These are phyloP conservation scores for Zasmidium cellare DNA, from an alignment of 2,329 filamentous ascomycete genomes.

Conservation along the genomic window DNA sequence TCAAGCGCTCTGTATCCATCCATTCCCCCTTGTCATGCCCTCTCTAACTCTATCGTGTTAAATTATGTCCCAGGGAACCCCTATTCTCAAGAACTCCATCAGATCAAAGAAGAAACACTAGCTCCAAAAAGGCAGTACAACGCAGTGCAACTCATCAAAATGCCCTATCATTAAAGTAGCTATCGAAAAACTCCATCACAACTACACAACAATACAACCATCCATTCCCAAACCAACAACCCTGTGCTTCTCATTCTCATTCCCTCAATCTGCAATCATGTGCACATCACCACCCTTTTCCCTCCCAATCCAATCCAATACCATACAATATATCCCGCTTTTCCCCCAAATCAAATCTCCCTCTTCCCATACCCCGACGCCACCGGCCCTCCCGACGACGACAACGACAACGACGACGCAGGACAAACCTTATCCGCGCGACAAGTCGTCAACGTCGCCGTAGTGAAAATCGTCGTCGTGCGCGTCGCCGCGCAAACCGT, in stretches of 20 bases:
- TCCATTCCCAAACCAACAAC: background rate
- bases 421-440: background rate
- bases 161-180: background rate
- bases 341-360: background rate
- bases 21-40: too few relatives aligned
- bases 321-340: background rate
- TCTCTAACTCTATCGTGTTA: too few relatives aligned
- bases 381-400: too few relatives aligned
- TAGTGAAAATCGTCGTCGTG: constrained; percentile 3
- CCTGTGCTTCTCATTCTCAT: background rate
- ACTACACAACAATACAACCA: background rate
- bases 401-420: too few relatives aligned
- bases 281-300: too few relatives aligned
- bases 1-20: too few relatives aligned
- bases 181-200: background rate
- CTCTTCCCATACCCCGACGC: background rate
- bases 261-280: background rate
- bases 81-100: too few relatives aligned
- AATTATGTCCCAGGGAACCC: too few relatives aligned
- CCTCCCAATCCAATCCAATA: background rate
- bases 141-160: background rate
- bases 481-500: background rate
- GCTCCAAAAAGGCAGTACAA: too few relatives aligned
- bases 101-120: too few relatives aligned
- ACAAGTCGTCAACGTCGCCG: constrained; percentile 6